Evolutionary conservation across 2,329 filamentous ascomycete species (phyloP).

Genomic region (Calonectria naviculata): DNA sequence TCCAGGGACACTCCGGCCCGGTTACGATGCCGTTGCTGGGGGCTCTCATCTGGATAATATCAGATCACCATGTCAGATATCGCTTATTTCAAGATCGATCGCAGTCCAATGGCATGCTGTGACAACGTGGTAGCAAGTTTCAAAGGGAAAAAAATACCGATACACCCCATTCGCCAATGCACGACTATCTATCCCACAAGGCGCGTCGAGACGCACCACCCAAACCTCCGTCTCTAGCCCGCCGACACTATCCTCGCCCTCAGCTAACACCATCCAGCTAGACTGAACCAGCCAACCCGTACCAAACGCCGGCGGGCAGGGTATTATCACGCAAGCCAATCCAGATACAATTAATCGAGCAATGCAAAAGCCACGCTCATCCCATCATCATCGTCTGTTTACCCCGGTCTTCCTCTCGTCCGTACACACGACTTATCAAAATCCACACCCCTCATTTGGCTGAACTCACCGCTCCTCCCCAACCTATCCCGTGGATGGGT

Average conservation of each 20-base stretch:
- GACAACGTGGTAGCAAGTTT: slow-evolving; percentile 1
- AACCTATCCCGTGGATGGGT: slow-evolving; percentile 14
- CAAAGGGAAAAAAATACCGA: slow-evolving; percentile 10
- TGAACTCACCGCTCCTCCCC: slow-evolving; percentile 19
- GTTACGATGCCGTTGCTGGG: slow-evolving; percentile 8
- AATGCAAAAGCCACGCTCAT: slow-evolving; percentile 22
- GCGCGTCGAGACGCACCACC: slow-evolving; percentile 10
- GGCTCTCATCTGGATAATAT: neutral
- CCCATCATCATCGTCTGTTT: slow-evolving; percentile 7
- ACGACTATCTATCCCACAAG: slow-evolving; percentile 18
- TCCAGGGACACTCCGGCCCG: slow-evolving; percentile 28
- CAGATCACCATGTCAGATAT: slow-evolving; percentile 5
- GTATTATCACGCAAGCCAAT: slow-evolving; percentile 41
- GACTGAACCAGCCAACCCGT: slow-evolving; percentile 9
- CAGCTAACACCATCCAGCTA: slow-evolving; percentile 29
- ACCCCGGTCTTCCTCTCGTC: slow-evolving; percentile 27
- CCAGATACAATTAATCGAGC: slow-evolving; percentile 26
- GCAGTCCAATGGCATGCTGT: slow-evolving; percentile 3
- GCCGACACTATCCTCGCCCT: slow-evolving; percentile 7
- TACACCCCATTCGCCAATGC: slow-evolving; percentile 21
- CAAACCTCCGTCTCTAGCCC: slow-evolving; percentile 7
- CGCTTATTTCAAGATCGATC: slow-evolving; percentile 15
- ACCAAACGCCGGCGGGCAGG: slow-evolving; percentile 36
- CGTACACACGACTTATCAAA: slow-evolving; percentile 7
- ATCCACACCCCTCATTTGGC: neutral